Evolutionary conservation across 805 yeast genomes (phyloP).

Genomic region (Ascoidea rubescens): DNA sequence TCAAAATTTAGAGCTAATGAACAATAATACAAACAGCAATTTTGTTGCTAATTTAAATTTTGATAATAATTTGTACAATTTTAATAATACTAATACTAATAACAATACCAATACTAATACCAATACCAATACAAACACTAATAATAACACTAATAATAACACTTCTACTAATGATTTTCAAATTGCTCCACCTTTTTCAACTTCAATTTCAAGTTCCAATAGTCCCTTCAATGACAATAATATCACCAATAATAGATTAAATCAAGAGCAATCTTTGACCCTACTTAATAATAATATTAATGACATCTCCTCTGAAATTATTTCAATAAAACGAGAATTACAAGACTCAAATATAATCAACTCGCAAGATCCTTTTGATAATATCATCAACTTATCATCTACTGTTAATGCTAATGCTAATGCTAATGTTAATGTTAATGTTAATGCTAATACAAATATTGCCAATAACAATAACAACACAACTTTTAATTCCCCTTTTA

Average conservation of each 20-base stretch:
- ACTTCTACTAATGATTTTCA: not conserved
- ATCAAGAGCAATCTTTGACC: no score
- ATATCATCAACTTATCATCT: not conserved
- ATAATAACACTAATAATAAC: not conserved
- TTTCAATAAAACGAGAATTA: not conserved
- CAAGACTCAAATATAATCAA: no score
- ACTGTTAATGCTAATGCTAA: not conserved
- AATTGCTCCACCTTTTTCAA: not conserved
- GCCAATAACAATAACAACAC: not conserved
- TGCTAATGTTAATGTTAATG: not conserved
- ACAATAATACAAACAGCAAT: not conserved
- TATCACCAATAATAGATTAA: not conserved
- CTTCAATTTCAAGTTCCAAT: not conserved
- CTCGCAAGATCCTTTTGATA: no score
- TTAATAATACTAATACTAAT: not conserved
- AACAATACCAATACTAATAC: not conserved
- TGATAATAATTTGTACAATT: no score
- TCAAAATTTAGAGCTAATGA: no score
- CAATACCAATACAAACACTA: not conserved
- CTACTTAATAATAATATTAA: not conserved
- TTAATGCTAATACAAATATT: not conserved
- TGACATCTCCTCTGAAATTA: not conserved
- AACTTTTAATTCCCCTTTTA: not conserved
- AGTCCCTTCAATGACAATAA: not conserved
- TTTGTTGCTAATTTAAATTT: not conserved